Base-by-base conservation (phyloP, 768 basidiomycete genomes). In the Leccinum incarnatum region DNA sequence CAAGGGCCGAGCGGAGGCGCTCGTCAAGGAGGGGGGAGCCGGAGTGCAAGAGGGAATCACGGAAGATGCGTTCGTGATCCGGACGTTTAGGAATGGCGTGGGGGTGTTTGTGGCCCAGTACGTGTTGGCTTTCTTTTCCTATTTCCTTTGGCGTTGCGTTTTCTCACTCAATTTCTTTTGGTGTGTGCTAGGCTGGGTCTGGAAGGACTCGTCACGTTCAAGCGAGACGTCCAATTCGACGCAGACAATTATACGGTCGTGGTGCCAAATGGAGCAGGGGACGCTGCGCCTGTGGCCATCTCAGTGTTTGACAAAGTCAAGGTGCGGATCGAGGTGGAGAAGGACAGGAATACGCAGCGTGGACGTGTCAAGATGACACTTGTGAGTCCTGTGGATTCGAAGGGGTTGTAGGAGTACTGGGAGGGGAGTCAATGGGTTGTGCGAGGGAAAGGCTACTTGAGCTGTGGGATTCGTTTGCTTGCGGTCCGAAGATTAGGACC, bases 51-150 rank as follows among this genome's bases (percentile, higher is more conserved):
- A 19, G 10, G 72, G 74, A 11, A 86, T 92, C 11, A 74, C 67
- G 3, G 93, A 95, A 66, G 91, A 95, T 34, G 95, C 93, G 5
- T 96, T 91, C 68, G 93, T 99, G 48, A 96, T 98, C 57, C 80
- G 95, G 60, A 87, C 89, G 4, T 98, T 99, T 76, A 81, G 91
- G 67, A 99, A 99, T 71, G 97, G 96, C 0, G 74, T 99, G 32
- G 91, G 93, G n/a, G 96, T 98, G 37, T 98, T 97, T 63, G 94
- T 98, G 30, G 92, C 87, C 32, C 87, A 88, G 96, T 98, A 64
- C 71, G 93, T 69, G 56, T 32, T 15, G 14, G 21, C n/a, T 19
- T n/a, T 40, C 15, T n/a, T n/a, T 0, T 23, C 23, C 0, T 23
- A 0, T 45, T n/a, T 17, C n/a, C 36, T 42, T 30, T 53, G n/a